phyloP scores from a whole-genome alignment of 1,284 basidiomycete species.

The Irpex sp. region DNA sequence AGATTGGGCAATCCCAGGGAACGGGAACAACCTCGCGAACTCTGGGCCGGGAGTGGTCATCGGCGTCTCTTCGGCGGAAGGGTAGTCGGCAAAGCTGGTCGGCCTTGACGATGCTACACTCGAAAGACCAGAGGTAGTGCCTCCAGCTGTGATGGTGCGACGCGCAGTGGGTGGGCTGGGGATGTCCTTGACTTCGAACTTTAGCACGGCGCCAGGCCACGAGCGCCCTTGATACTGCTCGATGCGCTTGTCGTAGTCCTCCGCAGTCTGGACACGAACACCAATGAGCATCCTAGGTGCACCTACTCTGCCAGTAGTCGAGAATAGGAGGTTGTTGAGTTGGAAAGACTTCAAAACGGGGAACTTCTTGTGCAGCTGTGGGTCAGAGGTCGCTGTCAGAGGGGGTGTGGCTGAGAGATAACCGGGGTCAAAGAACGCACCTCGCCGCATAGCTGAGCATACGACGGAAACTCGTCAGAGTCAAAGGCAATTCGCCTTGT shows the following conservation, averaged over 20 bases:
- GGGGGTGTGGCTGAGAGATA: background rate
- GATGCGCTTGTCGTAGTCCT: constrained; percentile 54
- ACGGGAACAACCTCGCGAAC: background rate
- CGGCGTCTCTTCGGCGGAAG: constrained; percentile 6
- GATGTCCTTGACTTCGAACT: constrained; percentile 55
- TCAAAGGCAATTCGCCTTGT: constrained; percentile 48
- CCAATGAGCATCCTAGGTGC: constrained; percentile 54
- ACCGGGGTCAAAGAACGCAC: constrained; percentile 24
- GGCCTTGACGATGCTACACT: constrained; percentile 16
- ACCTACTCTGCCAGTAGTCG: constrained; percentile 42
- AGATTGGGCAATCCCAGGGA: background rate
- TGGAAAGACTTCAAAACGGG: constrained; percentile 55
- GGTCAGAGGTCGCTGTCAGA: constrained; percentile 14
- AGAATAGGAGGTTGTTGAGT: constrained; percentile 65
- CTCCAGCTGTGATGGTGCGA: background rate
- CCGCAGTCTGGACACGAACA: constrained; percentile 51
- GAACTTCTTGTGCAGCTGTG: constrained; percentile 66
- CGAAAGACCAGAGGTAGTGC: background rate
- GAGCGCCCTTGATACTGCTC: constrained; percentile 43
- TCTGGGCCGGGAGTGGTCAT: constrained; percentile 6
- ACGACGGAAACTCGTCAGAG: constrained; percentile 38
- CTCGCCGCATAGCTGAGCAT: constrained; percentile 40
- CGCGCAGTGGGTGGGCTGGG: background rate
- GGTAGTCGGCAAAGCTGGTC: constrained; percentile 16
- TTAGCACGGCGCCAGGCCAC: constrained; percentile 56